Conservation (phyloP, 345 rosid genomes). For the Lenwebbia sp. region DNA sequence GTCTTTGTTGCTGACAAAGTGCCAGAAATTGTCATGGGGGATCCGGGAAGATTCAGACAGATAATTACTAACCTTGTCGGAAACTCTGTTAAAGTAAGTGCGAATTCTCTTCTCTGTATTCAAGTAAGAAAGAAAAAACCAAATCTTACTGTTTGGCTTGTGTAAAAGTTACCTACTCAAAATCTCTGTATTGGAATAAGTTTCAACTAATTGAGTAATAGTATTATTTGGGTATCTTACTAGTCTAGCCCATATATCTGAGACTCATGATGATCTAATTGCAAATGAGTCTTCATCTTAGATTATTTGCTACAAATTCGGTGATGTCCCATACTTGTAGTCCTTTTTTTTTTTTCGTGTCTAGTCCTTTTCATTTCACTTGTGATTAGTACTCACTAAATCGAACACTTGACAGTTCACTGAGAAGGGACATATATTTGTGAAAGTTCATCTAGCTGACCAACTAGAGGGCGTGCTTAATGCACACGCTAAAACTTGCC, state of each 20-base stretch:
- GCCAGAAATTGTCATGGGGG: slow-evolving; percentile 79
- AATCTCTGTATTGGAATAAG: neutral
- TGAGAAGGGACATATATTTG: slow-evolving; percentile 86
- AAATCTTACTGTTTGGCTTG: neutral
- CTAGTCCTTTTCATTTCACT: neutral
- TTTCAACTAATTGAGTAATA: neutral
- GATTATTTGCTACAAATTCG: neutral
- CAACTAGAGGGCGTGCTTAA: slow-evolving; percentile 26
- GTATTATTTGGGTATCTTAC: neutral
- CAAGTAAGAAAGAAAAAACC: neutral
- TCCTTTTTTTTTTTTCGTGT: neutral
- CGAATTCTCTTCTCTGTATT: neutral
- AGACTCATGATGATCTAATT: neutral
- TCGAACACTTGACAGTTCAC: slow-evolving; percentile 56
- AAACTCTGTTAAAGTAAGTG: slow-evolving; percentile 87
- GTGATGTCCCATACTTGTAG: neutral
- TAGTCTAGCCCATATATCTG: neutral
- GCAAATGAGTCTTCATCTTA: neutral
- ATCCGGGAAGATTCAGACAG: slow-evolving; percentile 96
- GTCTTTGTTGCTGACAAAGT: slow-evolving; percentile 85
- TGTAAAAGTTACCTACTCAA: neutral
- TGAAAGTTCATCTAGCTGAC: slow-evolving; percentile 77
- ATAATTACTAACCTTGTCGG: slow-evolving; percentile 93
- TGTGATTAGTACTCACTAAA: neutral
- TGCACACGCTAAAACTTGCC: slow-evolving; percentile 20